phyloP scores from a whole-genome alignment of 225 moss, liverwort and hornwort genomes.

The Bryoerythrophyllum caledonicum region DNA sequence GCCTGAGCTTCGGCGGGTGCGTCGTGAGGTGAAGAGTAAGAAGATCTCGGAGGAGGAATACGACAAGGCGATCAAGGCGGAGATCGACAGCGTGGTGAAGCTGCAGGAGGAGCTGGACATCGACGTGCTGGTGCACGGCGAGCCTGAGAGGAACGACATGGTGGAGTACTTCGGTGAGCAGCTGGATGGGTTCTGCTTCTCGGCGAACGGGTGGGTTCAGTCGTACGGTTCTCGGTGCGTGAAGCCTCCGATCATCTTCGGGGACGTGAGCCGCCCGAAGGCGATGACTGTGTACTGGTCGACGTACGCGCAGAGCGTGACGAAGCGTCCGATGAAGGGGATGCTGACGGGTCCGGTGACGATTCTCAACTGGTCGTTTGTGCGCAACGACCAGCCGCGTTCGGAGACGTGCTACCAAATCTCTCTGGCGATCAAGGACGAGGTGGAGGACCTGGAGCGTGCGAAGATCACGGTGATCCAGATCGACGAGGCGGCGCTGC shows the following conservation, averaged over 20 bases:
- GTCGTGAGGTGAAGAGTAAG: conserved; percentile 88
- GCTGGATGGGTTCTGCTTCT: conserved; percentile 45
- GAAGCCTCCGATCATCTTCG: conserved; percentile 94
- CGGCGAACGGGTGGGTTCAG: conserved; percentile 54
- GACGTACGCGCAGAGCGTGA: conserved; percentile 56
- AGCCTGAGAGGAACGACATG: conserved; percentile 75
- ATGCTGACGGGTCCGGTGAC: conserved; percentile 95
- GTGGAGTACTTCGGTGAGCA: conserved; percentile 50
- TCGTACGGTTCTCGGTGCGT: conserved; percentile 92
- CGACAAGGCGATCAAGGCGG: conserved; percentile 79
- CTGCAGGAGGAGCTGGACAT: conserved; percentile 87
- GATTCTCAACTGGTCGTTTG: conserved; percentile 91
- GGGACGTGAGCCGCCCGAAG: conserved; percentile 87
- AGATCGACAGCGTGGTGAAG: conserved; percentile 84
- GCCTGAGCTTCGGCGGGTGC: conserved; percentile 68
- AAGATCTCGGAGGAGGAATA: conserved; percentile 88
- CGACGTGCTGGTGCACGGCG: conserved; percentile 90
- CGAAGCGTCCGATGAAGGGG: conserved; percentile 86
- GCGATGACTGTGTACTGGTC: conserved; percentile 97
- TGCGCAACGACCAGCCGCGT: conserved; percentile 80
- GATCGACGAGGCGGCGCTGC: conserved; percentile 85
- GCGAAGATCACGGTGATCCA: conserved; percentile 84
- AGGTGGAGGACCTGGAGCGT: conserved; percentile 81
- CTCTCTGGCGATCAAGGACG: conserved; percentile 84
- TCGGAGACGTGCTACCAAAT: conserved; percentile 85